phyloP scores from a whole-genome alignment of 352 stramenopile genomes.

The Phytophthora gonapodyides region DNA sequence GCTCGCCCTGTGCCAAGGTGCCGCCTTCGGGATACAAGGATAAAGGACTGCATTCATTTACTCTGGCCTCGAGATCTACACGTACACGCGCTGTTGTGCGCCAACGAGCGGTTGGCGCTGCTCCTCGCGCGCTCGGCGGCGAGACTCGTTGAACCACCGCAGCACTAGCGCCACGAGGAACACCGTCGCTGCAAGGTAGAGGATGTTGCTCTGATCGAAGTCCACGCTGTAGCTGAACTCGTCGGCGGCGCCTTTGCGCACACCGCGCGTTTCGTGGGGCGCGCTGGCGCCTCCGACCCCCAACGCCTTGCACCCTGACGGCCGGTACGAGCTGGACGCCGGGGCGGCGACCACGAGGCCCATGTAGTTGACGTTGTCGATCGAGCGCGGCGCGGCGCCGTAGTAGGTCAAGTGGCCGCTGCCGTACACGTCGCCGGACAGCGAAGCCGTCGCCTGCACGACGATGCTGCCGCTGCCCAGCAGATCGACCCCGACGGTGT shows the following conservation, averaged over 20 bases:
- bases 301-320: conserved; percentile 14
- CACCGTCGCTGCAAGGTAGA: conserved; percentile 15
- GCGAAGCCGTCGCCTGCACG: conserved; percentile 29
- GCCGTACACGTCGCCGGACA: conserved; percentile 32
- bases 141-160: conserved; percentile 36
- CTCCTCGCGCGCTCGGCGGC: conserved; percentile 23
- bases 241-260: background rate
- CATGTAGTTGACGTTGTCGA: conserved; percentile 30
- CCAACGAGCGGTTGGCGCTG: conserved; percentile 23
- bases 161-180: conserved; percentile 25
- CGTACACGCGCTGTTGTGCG: conserved; percentile 15
- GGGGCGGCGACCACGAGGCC: conserved; percentile 19
- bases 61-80: conserved; percentile 4
- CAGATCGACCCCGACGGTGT: conserved; percentile 22
- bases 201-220: conserved; percentile 16
- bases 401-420: conserved; percentile 25
- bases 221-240: conserved; percentile 10
- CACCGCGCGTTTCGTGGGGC: background rate
- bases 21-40: background rate
- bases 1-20: background rate
- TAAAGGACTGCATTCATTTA: background rate
- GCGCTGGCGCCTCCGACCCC: background rate
- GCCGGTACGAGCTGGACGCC: conserved; percentile 14
- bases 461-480: conserved; percentile 28
- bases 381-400: conserved; percentile 17